phyloP scores from a whole-genome alignment of 106 monocot species.

The Dendrobium officinale region DNA sequence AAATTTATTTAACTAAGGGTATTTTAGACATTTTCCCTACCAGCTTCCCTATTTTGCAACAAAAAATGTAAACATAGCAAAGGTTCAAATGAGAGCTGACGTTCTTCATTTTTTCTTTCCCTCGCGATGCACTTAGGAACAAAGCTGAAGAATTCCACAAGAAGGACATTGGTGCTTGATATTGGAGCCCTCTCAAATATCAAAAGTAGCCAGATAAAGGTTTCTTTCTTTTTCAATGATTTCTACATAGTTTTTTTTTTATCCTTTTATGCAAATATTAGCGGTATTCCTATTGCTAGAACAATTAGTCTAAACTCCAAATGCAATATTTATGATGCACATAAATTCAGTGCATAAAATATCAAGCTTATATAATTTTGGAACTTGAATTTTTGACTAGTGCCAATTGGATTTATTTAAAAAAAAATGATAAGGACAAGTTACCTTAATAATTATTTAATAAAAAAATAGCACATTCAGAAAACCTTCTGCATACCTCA shows the following conservation, averaged over 20 bases:
- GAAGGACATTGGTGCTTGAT: slow-evolving; percentile 74
- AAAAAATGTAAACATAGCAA: too few relatives aligned
- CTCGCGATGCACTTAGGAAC: too few relatives aligned
- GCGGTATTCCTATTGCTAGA: background rate
- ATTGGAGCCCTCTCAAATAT: slow-evolving; percentile 57
- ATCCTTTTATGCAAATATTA: background rate
- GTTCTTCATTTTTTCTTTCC: too few relatives aligned
- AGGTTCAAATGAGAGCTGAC: too few relatives aligned
- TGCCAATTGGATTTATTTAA: background rate
- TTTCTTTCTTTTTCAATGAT: background rate
- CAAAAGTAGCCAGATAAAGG: slow-evolving; percentile 55
- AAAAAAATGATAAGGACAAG: too few relatives aligned
- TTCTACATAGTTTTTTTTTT: background rate
- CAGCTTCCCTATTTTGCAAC: too few relatives aligned
- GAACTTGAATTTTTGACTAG: background rate
- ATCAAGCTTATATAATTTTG: background rate
- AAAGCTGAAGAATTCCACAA: slow-evolving; percentile 41
- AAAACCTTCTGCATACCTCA: too few relatives aligned
- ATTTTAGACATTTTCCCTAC: too few relatives aligned
- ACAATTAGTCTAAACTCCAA: too few relatives aligned
- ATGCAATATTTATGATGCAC: background rate
- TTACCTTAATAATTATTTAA: too few relatives aligned
- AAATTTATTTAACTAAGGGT: too few relatives aligned
- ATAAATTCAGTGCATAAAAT: background rate
- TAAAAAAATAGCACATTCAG: too few relatives aligned